Evolutionary conservation across 768 basidiomycete species (phyloP).

Genomic region (Podaxis sp.): DNA sequence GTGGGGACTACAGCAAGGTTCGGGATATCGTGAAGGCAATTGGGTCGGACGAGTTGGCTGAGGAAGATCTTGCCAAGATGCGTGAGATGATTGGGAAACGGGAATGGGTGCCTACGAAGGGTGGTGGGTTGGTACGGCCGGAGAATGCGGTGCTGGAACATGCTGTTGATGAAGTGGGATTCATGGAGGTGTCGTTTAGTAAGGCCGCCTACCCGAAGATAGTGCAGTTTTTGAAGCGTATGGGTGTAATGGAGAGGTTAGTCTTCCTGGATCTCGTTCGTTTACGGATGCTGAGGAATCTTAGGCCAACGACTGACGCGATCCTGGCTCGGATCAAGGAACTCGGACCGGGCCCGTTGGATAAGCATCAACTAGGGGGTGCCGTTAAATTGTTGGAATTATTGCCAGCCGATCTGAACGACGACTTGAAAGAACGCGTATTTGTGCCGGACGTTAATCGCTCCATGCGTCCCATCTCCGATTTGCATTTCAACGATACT

Average conservation of each 20-base stretch:
- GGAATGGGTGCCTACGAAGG: slow-evolving; percentile 35
- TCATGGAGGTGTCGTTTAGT: slow-evolving; percentile 23
- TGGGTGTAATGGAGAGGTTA: slow-evolving; percentile 42
- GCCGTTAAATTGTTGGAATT: slow-evolving; percentile 3
- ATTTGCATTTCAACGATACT: slow-evolving; percentile 42
- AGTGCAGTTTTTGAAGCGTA: slow-evolving; percentile 23
- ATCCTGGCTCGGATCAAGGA: slow-evolving; percentile 25
- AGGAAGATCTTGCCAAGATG: slow-evolving; percentile 19
- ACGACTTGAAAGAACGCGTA: slow-evolving; percentile 23
- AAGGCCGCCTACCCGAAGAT: slow-evolving; percentile 19
- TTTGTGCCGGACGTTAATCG: slow-evolving; percentile 32
- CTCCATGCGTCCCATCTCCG: slow-evolving; percentile 25
- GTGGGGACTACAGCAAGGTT: slow-evolving; percentile 17
- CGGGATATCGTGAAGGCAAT: slow-evolving; percentile 30
- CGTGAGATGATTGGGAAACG: slow-evolving; percentile 18
- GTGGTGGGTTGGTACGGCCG: slow-evolving; percentile 18
- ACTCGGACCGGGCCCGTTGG: background rate
- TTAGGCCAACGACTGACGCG: slow-evolving; percentile 30
- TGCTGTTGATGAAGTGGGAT: slow-evolving; percentile 21
- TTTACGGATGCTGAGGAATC: background rate
- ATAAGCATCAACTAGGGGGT: background rate
- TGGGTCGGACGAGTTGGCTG: slow-evolving; percentile 19
- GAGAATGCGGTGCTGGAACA: slow-evolving; percentile 23
- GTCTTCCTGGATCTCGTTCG: background rate
- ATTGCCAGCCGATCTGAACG: background rate